Evolutionary conservation across 768 basidiomycete genomes (phyloP), one percentile per base, ranked within the genome.

Genomic region (Postia placenta): DNA sequence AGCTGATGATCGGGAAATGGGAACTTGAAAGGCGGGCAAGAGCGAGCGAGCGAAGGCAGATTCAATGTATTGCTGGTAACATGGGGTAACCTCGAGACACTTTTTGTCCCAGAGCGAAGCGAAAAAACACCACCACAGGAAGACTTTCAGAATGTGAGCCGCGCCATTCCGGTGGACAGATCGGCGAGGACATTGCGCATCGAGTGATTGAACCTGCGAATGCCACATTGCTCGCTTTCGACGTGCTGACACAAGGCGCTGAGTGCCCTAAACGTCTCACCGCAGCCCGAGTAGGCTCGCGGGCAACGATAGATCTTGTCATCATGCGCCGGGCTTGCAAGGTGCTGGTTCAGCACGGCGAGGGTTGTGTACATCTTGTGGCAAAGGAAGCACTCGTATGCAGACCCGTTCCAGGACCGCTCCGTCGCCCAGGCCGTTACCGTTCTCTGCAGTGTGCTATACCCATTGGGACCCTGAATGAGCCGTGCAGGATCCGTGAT

Each of bases 301-400:
- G 80, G 81, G 64, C 85, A 87, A 2, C 72, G 56, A 56, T 81
- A 85, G 2, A 74, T 67, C 59, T 68, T 72, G 1, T 73, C 69
- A 54, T 72, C 63, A 57, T 86, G 85, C 2, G 59, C 66, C 2
- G 85, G 80, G 61, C 85, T 85, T 42, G 71, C 68, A 37, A 87
- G 70, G 57, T 87, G 87, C 53, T 74, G 69, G 57, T 87, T 83
- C 42, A 87, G 70, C 5, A 63, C 66, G 0, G 12, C 11, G 12
- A 85, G 71, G 0, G 67, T 56, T 41, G 56, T 25, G 55, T 73
- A 81, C 11, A 43, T 54, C 19, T 47, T 49, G 60, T 79, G 73
- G 61, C 85, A 87, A 23, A 87, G 63, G 59, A 78, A 78, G 62
- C 85, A 87, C 63, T 87, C 83, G 60, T 71, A 87, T 3, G 53